Conservation (phyloP, 2,329 filamentous ascomycete species). For the Tolypocladium pustulatum region DNA sequence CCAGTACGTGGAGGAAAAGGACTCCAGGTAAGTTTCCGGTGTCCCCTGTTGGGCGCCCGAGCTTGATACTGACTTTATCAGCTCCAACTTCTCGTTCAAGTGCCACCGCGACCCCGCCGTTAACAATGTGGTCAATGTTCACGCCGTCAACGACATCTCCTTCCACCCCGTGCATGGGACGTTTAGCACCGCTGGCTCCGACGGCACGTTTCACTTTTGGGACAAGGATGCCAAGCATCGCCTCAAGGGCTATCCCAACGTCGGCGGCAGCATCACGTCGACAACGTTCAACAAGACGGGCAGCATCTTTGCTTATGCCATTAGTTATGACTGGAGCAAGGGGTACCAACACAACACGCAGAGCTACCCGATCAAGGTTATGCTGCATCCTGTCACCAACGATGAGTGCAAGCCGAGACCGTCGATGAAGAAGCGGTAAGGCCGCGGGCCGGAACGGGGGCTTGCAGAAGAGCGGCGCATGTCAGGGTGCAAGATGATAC, state of each 20-base stretch:
- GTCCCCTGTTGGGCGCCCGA: background rate
- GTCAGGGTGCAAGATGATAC: background rate
- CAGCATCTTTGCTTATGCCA: slow-evolving; percentile 75
- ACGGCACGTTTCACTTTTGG: slow-evolving; percentile 96
- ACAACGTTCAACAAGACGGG: slow-evolving; percentile 88
- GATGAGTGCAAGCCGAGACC: slow-evolving; percentile 55
- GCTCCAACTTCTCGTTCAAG: slow-evolving; percentile 97
- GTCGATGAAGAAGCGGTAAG: slow-evolving; percentile 47
- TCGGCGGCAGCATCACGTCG: slow-evolving; percentile 77
- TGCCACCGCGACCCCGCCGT: slow-evolving; percentile 80
- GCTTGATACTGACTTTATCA: slow-evolving; percentile 16
- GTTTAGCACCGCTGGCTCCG: slow-evolving; percentile 92
- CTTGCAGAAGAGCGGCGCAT: background rate
- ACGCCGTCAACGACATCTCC: slow-evolving; percentile 92
- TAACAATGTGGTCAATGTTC: slow-evolving; percentile 75
- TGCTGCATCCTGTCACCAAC: slow-evolving; percentile 64
- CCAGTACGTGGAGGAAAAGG: slow-evolving; percentile 96
- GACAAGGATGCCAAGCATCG: slow-evolving; percentile 87
- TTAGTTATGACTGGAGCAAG: slow-evolving; percentile 98
- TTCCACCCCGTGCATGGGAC: slow-evolving; percentile 96
- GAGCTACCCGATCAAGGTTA: slow-evolving; percentile 66
- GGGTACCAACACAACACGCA: slow-evolving; percentile 78
- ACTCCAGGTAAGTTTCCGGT: slow-evolving; percentile 47
- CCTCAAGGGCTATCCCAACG: slow-evolving; percentile 77
- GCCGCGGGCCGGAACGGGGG: background rate